phyloP scores from a whole-genome alignment of 129 eudicot genomes.

The Flaveria linearis region DNA sequence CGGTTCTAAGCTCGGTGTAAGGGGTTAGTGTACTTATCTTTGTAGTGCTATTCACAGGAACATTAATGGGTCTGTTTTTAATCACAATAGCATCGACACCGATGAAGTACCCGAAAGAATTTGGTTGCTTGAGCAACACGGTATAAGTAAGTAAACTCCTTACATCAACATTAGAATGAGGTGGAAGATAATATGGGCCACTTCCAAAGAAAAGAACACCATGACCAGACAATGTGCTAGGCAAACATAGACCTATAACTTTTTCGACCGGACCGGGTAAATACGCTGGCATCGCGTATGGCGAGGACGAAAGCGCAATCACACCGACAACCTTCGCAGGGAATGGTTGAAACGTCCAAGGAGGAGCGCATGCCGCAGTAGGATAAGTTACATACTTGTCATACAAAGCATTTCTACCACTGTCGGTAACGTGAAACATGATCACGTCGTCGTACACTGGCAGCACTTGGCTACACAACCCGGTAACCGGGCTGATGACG shows the following conservation, averaged over 20 bases:
- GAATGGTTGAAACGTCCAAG: background rate
- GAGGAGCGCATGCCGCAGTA: background rate
- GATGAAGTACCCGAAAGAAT: constrained; percentile 24
- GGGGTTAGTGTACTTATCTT: constrained; percentile 24
- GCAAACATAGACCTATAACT: constrained; percentile 3
- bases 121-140: background rate
- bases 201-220: constrained; percentile 1
- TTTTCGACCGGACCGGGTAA: background rate
- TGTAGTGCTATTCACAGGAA: background rate
- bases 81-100: constrained; percentile 8
- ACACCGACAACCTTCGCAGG: background rate
- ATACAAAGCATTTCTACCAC: background rate
- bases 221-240: background rate
- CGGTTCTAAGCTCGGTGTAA: constrained; percentile 20
- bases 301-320: constrained; percentile 8
- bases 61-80: background rate
- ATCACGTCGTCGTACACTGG: background rate
- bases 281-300: constrained; percentile 7
- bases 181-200: constrained; percentile 14
- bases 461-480: background rate
- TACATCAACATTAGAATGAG: background rate
- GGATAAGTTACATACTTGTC: background rate
- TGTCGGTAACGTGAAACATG: background rate
- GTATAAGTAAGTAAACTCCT: constrained; percentile 13
- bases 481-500: constrained; percentile 1